Evolutionary conservation across 768 basidiomycete species (phyloP).

Genomic region (Lentinula detonsa): DNA sequence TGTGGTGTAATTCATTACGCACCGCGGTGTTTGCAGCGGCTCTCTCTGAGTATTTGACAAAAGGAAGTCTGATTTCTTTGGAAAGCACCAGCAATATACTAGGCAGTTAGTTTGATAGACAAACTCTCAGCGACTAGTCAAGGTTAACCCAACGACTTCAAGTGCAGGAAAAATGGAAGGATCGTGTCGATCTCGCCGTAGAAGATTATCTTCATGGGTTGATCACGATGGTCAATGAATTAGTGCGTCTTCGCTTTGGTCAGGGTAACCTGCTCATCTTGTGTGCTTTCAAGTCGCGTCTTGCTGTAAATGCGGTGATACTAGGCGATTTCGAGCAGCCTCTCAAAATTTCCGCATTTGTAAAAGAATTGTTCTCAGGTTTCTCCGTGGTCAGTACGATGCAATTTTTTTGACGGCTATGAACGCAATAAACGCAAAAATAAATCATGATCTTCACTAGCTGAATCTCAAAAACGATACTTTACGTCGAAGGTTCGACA

Average conservation of each 20-base stretch:
- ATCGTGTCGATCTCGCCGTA: slow-evolving; percentile 52
- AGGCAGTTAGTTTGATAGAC: slow-evolving; percentile 48
- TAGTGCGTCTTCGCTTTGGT: slow-evolving; percentile 37
- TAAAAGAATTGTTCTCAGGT: slow-evolving; percentile 77
- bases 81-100: slow-evolving; percentile 44
- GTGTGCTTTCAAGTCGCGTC: slow-evolving; percentile 52
- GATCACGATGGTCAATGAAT: slow-evolving; percentile 73
- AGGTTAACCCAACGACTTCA: neutral
- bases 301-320: slow-evolving; percentile 79
- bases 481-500: slow-evolving; percentile 71
- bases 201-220: slow-evolving; percentile 83
- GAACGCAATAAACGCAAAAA: neutral
- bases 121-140: neutral
- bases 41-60: slow-evolving; percentile 58
- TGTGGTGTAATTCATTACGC: slow-evolving; percentile 71
- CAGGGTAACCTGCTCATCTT: neutral
- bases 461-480: slow-evolving; percentile 79
- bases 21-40: slow-evolving; percentile 61
- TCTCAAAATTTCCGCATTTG: slow-evolving; percentile 69
- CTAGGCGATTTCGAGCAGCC: slow-evolving; percentile 77
- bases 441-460: slow-evolving; percentile 38
- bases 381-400: slow-evolving; percentile 67
- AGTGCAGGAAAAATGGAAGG: slow-evolving; percentile 71
- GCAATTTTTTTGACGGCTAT: neutral
- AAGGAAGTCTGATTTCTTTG: slow-evolving; percentile 53